Conservation (phyloP, 345 rosid species). For the Pelargonium nanum region DNA sequence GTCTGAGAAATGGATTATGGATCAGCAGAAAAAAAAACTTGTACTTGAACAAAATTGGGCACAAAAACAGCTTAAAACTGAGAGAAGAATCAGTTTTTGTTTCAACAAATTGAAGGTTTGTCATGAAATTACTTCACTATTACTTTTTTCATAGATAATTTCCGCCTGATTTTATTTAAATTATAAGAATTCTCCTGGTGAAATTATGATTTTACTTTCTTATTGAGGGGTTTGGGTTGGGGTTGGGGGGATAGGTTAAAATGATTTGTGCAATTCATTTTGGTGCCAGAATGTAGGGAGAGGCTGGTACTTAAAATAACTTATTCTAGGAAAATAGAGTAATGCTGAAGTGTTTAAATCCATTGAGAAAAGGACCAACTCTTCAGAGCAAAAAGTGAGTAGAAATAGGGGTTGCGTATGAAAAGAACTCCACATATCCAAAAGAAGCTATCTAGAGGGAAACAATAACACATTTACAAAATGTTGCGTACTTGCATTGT, state of each 20-base stretch:
- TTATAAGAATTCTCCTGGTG: background rate
- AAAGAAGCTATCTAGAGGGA: too few relatives aligned
- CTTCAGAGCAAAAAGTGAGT: too few relatives aligned
- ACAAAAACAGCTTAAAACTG: slow-evolving; percentile 54
- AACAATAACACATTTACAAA: too few relatives aligned
- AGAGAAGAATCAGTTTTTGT: slow-evolving; percentile 43
- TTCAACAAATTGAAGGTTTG: slow-evolving; percentile 67
- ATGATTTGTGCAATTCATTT: background rate
- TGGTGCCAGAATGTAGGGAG: background rate
- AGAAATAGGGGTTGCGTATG: too few relatives aligned
- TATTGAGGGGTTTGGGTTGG: too few relatives aligned
- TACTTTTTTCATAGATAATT: background rate
- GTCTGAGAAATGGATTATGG: slow-evolving; percentile 78
- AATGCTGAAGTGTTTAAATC: background rate
- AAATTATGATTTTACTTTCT: background rate
- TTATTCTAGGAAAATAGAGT: background rate
- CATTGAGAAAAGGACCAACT: background rate
- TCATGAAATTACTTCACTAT: slow-evolving; percentile 2
- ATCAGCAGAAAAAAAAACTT: slow-evolving; percentile 50
- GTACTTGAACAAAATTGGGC: slow-evolving; percentile 46
- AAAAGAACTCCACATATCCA: too few relatives aligned
- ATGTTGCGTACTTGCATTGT: too few relatives aligned
- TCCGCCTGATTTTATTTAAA: too few relatives aligned
- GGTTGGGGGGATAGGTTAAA: too few relatives aligned
- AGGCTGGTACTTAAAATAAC: background rate